These are phyloP conservation scores for Pontederia paniculata DNA, from an alignment of 176 grass and related monocot species.

Conservation along the genomic window DNA sequence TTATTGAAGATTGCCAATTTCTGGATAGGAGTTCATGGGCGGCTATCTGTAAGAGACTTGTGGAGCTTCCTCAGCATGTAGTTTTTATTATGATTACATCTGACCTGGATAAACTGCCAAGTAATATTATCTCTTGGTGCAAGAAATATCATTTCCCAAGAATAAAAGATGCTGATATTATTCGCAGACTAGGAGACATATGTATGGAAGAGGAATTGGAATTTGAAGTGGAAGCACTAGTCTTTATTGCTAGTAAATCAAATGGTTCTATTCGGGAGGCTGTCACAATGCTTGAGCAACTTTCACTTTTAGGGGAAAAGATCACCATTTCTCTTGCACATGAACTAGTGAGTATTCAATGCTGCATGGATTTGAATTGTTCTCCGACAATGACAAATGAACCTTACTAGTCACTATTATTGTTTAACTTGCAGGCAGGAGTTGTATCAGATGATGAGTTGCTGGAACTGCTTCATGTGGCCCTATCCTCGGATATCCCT, in stretches of 20 bases:
- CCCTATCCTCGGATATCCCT: slow-evolving; percentile 76
- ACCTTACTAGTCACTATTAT: neutral
- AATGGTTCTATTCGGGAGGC: slow-evolving; percentile 74
- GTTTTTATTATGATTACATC: slow-evolving; percentile 89
- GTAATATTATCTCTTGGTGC: slow-evolving; percentile 43
- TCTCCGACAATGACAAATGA: neutral
- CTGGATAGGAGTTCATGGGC: slow-evolving; percentile 70
- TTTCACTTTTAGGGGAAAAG: slow-evolving; percentile 66
- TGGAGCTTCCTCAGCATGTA: slow-evolving; percentile 48
- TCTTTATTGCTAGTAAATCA: slow-evolving; percentile 61
- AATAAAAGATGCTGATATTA: slow-evolving; percentile 40
- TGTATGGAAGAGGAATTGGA: slow-evolving; percentile 81
- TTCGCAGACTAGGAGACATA: slow-evolving; percentile 43
- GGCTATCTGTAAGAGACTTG: slow-evolving; percentile 51
- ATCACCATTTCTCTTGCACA: slow-evolving; percentile 60
- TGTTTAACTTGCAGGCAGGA: slow-evolving; percentile 45
- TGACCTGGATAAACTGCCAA: slow-evolving; percentile 65
- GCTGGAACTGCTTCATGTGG: slow-evolving; percentile 58
- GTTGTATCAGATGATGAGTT: slow-evolving; percentile 80
- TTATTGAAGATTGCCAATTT: slow-evolving; percentile 71
- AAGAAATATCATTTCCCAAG: slow-evolving; percentile 65
- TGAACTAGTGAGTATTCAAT: slow-evolving; percentile 48
- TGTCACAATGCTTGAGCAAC: slow-evolving; percentile 69
- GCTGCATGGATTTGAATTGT: neutral
- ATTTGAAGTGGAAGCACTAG: slow-evolving; percentile 51